Conservation (phyloP, 371 early-diverging fungal species). For the Rhizopus delemar region DNA sequence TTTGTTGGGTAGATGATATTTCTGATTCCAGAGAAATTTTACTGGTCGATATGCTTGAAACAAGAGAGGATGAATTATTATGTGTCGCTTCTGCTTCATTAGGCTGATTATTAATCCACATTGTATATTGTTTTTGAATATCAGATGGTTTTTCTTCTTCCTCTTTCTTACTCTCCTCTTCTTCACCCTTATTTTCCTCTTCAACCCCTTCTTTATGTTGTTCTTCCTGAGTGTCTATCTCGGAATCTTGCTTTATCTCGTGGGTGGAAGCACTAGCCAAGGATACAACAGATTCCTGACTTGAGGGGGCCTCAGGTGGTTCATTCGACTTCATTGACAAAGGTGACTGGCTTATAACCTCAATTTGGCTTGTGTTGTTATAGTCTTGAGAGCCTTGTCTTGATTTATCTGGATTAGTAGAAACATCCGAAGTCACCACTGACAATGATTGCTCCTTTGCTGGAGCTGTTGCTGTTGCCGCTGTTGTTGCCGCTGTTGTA, state of each 20-base stretch:
- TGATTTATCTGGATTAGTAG: slow-evolving; percentile 28
- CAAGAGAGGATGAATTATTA: not conserved
- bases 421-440: slow-evolving; percentile 15
- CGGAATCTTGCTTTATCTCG: not conserved
- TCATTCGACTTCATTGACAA: slow-evolving; percentile 21
- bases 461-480: no score
- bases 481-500: not conserved
- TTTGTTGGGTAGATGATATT: not conserved
- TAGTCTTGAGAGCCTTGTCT: slow-evolving; percentile 13
- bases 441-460: not conserved
- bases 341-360: slow-evolving; percentile 7
- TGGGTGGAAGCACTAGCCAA: slow-evolving; percentile 5
- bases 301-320: not conserved
- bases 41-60: not conserved
- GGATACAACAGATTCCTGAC: slow-evolving; percentile 23
- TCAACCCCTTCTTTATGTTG: not conserved
- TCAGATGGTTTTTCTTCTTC: slow-evolving; percentile 13
- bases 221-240: not conserved
- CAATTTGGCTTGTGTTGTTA: not conserved
- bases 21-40: not conserved
- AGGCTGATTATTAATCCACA: slow-evolving; percentile 45
- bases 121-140: slow-evolving; percentile 43
- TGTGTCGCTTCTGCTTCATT: not conserved
- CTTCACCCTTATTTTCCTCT: not conserved
- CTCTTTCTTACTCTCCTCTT: not conserved